Evolutionary conservation across 805 yeast species (phyloP).

Genomic region (Yarrowia porcina): DNA sequence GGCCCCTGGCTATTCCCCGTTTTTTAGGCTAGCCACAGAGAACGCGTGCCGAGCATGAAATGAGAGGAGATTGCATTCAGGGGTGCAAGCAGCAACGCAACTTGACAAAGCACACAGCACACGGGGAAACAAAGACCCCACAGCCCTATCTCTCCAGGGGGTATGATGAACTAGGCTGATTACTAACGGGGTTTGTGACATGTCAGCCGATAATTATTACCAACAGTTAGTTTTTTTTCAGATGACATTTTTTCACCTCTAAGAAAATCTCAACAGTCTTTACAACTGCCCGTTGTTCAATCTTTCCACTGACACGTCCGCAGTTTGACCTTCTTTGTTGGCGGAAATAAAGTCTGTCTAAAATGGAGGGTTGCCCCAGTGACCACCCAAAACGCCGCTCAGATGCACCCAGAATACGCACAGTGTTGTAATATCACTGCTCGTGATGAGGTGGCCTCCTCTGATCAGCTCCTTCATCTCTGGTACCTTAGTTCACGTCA

Average conservation of each 20-base stretch:
- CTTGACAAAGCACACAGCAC: neutral
- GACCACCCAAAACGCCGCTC: neutral
- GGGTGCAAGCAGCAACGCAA: slow-evolving; percentile 14
- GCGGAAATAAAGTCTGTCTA: neutral
- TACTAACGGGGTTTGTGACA: neutral
- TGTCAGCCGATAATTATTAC: neutral
- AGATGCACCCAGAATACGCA: slow-evolving; percentile 3
- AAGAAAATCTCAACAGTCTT: neutral
- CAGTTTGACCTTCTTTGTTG: neutral
- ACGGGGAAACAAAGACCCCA: neutral
- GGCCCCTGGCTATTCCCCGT: slow-evolving; percentile 14
- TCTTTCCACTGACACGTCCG: slow-evolving; percentile 3
- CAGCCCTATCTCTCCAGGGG: neutral
- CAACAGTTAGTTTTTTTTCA: neutral
- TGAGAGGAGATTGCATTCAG: slow-evolving; percentile 19
- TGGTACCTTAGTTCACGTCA: neutral
- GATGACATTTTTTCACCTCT: no score
- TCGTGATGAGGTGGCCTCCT: neutral
- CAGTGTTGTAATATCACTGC: neutral
- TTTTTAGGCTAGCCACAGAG: slow-evolving; percentile 3
- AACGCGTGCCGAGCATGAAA: slow-evolving; percentile 21
- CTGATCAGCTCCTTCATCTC: neutral
- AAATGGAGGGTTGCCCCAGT: slow-evolving; percentile 11
- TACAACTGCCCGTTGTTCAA: neutral
- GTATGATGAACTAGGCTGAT: neutral